A percentile compares a stretch with the other conserved stretches of the same genome.
phyloP scores from a whole-genome alignment of 768 basidiomycete species.

The Termitomyces sp. region DNA sequence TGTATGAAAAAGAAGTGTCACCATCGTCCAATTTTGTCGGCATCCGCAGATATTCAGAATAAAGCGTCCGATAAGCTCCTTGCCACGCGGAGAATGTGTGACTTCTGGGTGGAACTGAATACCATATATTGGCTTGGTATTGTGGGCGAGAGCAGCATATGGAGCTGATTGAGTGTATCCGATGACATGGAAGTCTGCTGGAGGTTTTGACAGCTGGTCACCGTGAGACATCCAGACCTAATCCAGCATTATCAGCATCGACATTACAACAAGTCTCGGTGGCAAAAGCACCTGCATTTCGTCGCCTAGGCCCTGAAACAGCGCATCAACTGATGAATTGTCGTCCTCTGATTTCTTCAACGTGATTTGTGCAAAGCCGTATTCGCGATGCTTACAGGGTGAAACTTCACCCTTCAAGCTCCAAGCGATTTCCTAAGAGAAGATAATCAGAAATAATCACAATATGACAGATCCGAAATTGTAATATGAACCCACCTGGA shows the following conservation, averaged over 20 bases:
- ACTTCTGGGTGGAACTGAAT: conserved; percentile 99
- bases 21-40: conserved; percentile 90
- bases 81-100: conserved; percentile 88
- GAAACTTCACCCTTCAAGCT: conserved; percentile 80
- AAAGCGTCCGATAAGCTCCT: conserved; percentile 85
- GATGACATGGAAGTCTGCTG: conserved; percentile 82
- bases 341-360: conserved; percentile 59
- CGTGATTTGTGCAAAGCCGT: conserved; percentile 84
- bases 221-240: conserved; percentile 99
- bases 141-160: conserved; percentile 90
- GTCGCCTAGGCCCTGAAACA: conserved; percentile 86
- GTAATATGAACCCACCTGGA: conserved; percentile 58
- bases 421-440: conserved; percentile 85
- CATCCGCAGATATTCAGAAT: conserved; percentile 84
- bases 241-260: neutral
- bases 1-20: conserved; percentile 21
- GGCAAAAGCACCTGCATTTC: conserved; percentile 70
- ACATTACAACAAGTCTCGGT: neutral
- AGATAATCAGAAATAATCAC: neutral
- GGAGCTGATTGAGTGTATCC: conserved; percentile 86
- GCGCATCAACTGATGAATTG: conserved; percentile 52
- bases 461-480: neutral
- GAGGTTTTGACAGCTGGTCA: conserved; percentile 83
- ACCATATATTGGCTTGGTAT: conserved; percentile 86
- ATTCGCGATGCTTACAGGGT: conserved; percentile 89